Evolutionary conservation across 257 asterid species (phyloP), one percentile per base, ranked within the genome.

Genomic region (Linderniella brevidens): DNA sequence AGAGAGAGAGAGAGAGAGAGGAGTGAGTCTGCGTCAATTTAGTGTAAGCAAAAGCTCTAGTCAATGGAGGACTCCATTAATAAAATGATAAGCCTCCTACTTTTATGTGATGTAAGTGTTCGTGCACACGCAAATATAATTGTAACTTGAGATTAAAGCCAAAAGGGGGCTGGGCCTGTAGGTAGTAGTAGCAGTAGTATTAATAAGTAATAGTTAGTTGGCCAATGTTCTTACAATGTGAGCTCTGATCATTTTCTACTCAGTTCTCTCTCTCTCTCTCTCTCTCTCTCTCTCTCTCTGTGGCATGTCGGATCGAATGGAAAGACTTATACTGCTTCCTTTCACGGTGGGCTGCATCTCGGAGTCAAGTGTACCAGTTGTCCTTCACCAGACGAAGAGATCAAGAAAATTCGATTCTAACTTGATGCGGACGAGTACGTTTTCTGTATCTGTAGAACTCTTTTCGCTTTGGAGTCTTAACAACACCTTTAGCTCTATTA

Each of bases 261-360:
- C n/a, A n/a, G n/a, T n/a, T n/a, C n/a, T 16, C 39, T 44, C 49
- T 68, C 58, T 49, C 62, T 41, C 64, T 56, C 58, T 58, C 61
- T 53, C 50, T 58, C 53, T 39, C 20, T 58, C 41, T 39, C 35
- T 39, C 50, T 51, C 61, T n/a, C n/a, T n/a, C n/a, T n/a, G n/a
- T 48, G 53, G 56, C 40, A 78, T 79, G 92, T 74, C 77, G 54
- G 83, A 69, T 59, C 68, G 70, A 54, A 69, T 76, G 60, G 87
- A 79, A 60, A 70, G 82, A 66, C 52, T 67, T 13, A 63, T 74
- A 16, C 69, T 76, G 58, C 82, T 79, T 44, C 92, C 92, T 32
- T 83, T 83, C 66, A 51, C 78, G 3, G 54, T 70, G 49, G 82
- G 82, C 14, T 83, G 92, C 68, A 60, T 76, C 53, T 79, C 88